Evolutionary conservation across 345 rosid genomes (phyloP).

Genomic region (Acer negundo): DNA sequence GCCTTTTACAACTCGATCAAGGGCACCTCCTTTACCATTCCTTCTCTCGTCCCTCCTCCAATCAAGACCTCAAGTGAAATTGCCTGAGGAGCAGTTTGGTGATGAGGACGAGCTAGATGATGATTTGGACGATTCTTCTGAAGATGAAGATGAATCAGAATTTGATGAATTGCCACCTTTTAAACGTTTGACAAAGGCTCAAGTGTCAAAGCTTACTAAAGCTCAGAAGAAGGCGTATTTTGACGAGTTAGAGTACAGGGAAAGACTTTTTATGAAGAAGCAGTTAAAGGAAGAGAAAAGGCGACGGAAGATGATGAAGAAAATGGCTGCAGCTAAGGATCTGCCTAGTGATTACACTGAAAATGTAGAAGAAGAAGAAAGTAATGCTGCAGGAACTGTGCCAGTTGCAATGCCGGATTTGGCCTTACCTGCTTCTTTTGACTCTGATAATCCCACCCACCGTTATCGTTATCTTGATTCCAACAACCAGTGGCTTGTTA

Average conservation of each 20-base stretch:
- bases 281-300: constrained; percentile 88
- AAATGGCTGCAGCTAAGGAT: constrained; percentile 66
- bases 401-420: constrained; percentile 96
- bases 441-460: constrained; percentile 94
- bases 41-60: constrained; percentile 94
- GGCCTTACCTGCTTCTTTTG: constrained; percentile 89
- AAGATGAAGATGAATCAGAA: constrained; percentile 72
- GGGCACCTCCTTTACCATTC: constrained; percentile 83
- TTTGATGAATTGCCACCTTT: constrained; percentile 89
- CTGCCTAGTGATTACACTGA: constrained; percentile 49
- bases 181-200: constrained; percentile 72
- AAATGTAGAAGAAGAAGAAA: constrained; percentile 66
- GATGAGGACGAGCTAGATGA: constrained; percentile 80
- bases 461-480: constrained; percentile 87
- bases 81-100: constrained; percentile 86
- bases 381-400: constrained; percentile 73
- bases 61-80: constrained; percentile 84
- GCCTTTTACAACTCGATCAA: constrained; percentile 69
- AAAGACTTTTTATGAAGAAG: constrained; percentile 76
- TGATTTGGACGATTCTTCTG: constrained; percentile 74
- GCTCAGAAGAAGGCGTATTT: constrained; percentile 85
- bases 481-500: constrained; percentile 85
- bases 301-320: constrained; percentile 70
- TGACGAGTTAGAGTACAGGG: constrained; percentile 86
- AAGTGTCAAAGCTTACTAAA: constrained; percentile 69